phyloP scores from a whole-genome alignment of 805 yeast genomes.

The Myxozyma sirexii region DNA sequence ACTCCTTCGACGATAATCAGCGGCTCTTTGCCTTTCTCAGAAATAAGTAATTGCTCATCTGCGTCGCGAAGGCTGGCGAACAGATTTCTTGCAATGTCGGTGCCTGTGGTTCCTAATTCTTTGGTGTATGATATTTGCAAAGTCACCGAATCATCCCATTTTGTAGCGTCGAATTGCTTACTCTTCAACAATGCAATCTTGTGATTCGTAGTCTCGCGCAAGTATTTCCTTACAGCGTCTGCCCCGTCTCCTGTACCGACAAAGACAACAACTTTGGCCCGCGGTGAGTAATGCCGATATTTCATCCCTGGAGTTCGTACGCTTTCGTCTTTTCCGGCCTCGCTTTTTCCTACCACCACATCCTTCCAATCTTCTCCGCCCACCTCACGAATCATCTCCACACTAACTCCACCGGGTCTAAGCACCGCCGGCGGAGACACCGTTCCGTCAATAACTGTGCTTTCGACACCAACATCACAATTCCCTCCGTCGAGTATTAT shows the following conservation, averaged over 20 bases:
- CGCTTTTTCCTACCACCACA: slow-evolving; percentile 62
- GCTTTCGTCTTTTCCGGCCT: slow-evolving; percentile 55
- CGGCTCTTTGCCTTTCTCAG: slow-evolving; percentile 52
- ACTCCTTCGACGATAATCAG: slow-evolving; percentile 84
- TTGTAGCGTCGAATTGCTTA: slow-evolving; percentile 11
- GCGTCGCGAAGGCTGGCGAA: slow-evolving; percentile 74
- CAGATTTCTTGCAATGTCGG: slow-evolving; percentile 71
- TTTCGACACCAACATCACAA: slow-evolving; percentile 86
- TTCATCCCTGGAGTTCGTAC: slow-evolving; percentile 98
- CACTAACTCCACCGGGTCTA: slow-evolving; percentile 91
- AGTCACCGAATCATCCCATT: slow-evolving; percentile 12
- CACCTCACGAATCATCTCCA: slow-evolving; percentile 65
- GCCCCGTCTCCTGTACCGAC: slow-evolving; percentile 52
- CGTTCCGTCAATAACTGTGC: slow-evolving; percentile 92
- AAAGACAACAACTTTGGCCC: slow-evolving; percentile 75
- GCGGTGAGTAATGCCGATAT: slow-evolving; percentile 92
- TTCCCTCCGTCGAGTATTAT: slow-evolving; percentile 85
- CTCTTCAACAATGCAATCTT: slow-evolving; percentile 31
- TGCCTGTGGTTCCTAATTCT: slow-evolving; percentile 52
- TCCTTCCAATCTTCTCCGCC: slow-evolving; percentile 75
- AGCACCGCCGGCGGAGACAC: slow-evolving; percentile 80
- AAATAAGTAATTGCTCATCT: slow-evolving; percentile 53
- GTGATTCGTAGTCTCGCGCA: neutral
- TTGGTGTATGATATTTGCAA: neutral
- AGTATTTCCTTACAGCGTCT: slow-evolving; percentile 12